Conservation (phyloP, 202 grass and related monocot genomes). For the Saccharum hybrid region DNA sequence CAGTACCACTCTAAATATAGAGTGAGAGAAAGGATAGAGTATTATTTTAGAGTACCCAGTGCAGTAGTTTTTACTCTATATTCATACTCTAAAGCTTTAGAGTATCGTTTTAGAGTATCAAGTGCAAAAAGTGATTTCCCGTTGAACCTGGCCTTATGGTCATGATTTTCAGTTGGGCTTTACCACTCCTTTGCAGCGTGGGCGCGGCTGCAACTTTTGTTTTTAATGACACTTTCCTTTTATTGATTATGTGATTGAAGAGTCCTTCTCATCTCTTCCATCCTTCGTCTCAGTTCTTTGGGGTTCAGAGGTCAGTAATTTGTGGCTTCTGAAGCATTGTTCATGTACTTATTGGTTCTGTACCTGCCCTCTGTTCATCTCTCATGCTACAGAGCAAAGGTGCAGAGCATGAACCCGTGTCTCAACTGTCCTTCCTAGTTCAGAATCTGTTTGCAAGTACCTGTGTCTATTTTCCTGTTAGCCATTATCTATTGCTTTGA, state of each 20-base stretch:
- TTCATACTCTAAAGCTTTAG: no score
- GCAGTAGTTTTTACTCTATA: no score
- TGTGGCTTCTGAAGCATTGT: conserved; percentile 3
- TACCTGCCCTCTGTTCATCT: conserved; percentile 28
- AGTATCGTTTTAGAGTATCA: no score
- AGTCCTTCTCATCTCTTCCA: not conserved
- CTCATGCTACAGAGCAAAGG: no score
- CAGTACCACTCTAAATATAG: no score
- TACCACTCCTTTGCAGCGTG: conserved; percentile 48
- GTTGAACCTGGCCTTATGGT: conserved; percentile 33
- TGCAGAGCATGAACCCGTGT: not conserved
- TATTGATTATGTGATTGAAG: not conserved
- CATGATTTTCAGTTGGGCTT: conserved; percentile 40
- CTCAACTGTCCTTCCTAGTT: conserved; percentile 24
- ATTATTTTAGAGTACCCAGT: no score
- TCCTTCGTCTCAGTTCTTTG: not conserved
- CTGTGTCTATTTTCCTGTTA: not conserved
- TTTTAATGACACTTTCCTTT: conserved; percentile 32
- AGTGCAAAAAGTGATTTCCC: conserved; percentile 42
- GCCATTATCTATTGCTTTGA: conserved; percentile 2
- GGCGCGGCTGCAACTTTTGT: conserved; percentile 30
- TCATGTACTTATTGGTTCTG: not conserved
- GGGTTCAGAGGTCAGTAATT: conserved; percentile 6
- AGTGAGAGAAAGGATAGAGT: no score
- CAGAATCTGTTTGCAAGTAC: conserved; percentile 34